phyloP scores from a whole-genome alignment of 2,329 filamentous ascomycete species.

The Aspergillus flavus region DNA sequence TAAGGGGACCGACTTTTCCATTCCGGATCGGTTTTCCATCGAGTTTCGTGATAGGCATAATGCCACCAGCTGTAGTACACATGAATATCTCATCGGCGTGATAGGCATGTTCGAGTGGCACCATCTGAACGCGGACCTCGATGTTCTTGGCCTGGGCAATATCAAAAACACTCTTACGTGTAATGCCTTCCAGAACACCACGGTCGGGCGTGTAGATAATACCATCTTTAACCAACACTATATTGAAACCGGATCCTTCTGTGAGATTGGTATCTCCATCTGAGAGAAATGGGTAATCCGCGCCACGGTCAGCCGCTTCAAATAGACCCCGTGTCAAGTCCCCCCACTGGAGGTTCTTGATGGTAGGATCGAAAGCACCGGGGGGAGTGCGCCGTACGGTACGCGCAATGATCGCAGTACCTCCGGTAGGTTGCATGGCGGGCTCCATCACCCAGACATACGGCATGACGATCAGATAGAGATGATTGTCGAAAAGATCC shows the following conservation, averaged over 20 bases:
- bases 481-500: conserved; percentile 38
- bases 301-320: conserved; percentile 52
- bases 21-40: conserved; percentile 47
- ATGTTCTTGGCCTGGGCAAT: conserved; percentile 38
- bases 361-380: conserved; percentile 53
- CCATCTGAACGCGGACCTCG: conserved; percentile 43
- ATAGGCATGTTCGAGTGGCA: conserved; percentile 48
- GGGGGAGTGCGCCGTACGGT: conserved; percentile 51
- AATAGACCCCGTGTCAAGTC: conserved; percentile 51
- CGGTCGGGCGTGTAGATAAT: conserved; percentile 51
- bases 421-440: conserved; percentile 44
- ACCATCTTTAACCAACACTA: conserved; percentile 50
- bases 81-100: conserved; percentile 54
- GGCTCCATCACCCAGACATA: conserved; percentile 57
- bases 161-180: conserved; percentile 53
- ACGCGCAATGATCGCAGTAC: conserved; percentile 48
- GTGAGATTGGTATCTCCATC: conserved; percentile 55
- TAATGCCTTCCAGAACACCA: conserved; percentile 54
- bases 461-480: conserved; percentile 55
- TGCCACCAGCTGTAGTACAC: conserved; percentile 56
- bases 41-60: conserved; percentile 55
- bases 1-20: conserved; percentile 51
- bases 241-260: conserved; percentile 55
- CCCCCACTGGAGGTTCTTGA: conserved; percentile 58
- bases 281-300: conserved; percentile 53